phyloP scores from a whole-genome alignment of 768 basidiomycete species.

The Psilocybe cubensis region DNA sequence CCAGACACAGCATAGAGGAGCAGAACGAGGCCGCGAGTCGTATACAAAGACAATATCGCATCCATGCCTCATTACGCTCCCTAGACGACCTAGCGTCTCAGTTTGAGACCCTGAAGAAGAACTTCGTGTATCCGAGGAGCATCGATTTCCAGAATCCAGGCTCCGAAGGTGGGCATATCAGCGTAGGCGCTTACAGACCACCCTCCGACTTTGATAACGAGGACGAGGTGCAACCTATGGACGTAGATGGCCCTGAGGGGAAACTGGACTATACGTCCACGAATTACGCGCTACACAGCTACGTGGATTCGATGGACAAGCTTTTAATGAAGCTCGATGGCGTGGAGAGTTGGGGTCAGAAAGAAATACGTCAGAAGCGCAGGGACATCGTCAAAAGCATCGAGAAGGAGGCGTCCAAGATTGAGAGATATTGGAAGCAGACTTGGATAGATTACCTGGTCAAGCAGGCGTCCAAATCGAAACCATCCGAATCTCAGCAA shows the following conservation, averaged over 20 bases:
- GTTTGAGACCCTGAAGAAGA: constrained; percentile 45
- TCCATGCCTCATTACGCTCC: constrained; percentile 41
- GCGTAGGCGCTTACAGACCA: constrained; percentile 24
- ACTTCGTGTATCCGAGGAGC: constrained; percentile 46
- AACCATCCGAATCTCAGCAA: neutral
- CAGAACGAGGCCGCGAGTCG: constrained; percentile 45
- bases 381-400: constrained; percentile 57
- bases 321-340: constrained; percentile 71
- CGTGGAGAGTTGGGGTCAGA: constrained; percentile 66
- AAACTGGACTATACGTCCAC: constrained; percentile 63
- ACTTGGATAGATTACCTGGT: constrained; percentile 35
- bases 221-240: constrained; percentile 20
- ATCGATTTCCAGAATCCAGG: constrained; percentile 51
- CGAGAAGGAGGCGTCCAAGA: constrained; percentile 58
- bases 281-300: constrained; percentile 64
- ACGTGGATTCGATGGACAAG: constrained; percentile 63
- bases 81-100: constrained; percentile 43
- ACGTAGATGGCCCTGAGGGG: constrained; percentile 19
- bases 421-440: constrained; percentile 51
- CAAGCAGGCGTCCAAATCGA: constrained; percentile 4
- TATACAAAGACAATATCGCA: constrained; percentile 52
- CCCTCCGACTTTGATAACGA: constrained; percentile 24
- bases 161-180: constrained; percentile 30
- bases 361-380: constrained; percentile 52
- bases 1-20: constrained; percentile 23